phyloP scores from a whole-genome alignment of 495 filamentous ascomycete species.

The Beverwykella pulmonaria region DNA sequence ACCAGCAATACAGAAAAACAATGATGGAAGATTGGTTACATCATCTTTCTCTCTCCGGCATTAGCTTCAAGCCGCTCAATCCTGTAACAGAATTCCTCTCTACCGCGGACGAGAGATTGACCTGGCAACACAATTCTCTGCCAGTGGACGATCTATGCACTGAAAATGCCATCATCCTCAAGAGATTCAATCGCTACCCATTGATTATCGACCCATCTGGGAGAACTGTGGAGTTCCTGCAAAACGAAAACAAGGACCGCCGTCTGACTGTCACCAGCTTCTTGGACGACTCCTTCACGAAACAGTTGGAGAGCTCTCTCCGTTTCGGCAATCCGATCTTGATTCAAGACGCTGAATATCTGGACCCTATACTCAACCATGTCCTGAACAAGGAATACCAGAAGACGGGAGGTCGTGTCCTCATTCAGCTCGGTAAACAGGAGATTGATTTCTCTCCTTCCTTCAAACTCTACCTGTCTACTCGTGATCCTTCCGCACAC shows the following conservation, averaged over 20 bases:
- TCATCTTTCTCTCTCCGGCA: slow-evolving; percentile 85
- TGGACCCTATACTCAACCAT: slow-evolving; percentile 97
- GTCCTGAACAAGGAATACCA: slow-evolving; percentile 99
- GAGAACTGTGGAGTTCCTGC: slow-evolving; percentile 88
- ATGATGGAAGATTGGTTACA: slow-evolving; percentile 98
- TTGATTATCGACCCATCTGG: slow-evolving; percentile 98
- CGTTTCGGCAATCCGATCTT: slow-evolving; percentile 98
- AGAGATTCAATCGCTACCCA: slow-evolving; percentile 97
- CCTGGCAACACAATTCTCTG: slow-evolving; percentile 92
- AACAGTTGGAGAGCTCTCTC: slow-evolving; percentile 93
- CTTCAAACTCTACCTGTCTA: slow-evolving; percentile 94
- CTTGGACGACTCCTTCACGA: slow-evolving; percentile 95
- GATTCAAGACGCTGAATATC: slow-evolving; percentile 95
- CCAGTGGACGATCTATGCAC: slow-evolving; percentile 99
- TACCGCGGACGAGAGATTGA: slow-evolving; percentile 89
- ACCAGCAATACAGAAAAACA: slow-evolving; percentile 94
- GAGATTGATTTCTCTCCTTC: slow-evolving; percentile 98
- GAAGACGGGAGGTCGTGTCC: slow-evolving; percentile 96
- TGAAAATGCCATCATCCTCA: slow-evolving; percentile 95
- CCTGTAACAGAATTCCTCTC: slow-evolving; percentile 96
- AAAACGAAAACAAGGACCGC: slow-evolving; percentile 89
- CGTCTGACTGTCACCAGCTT: slow-evolving; percentile 97
- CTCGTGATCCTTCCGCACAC: slow-evolving; percentile 89
- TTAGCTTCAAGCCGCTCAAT: slow-evolving; percentile 90
- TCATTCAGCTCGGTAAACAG: slow-evolving; percentile 97